Conservation (phyloP, 228 moss, liverwort and hornwort species). For the Sphagnum magellanicum region DNA sequence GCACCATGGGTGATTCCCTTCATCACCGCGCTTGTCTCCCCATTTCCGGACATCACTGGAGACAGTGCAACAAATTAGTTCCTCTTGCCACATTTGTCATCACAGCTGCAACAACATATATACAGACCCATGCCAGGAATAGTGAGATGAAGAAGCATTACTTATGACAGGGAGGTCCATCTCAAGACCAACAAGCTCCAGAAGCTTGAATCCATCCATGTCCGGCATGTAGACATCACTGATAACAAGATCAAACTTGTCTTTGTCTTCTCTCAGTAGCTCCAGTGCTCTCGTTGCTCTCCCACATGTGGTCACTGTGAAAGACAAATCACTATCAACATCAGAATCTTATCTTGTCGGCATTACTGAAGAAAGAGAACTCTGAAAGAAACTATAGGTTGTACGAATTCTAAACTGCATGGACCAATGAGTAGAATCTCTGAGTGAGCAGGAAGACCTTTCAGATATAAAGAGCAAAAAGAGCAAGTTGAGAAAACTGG, state of each 20-base stretch:
- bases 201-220: conserved; percentile 12
- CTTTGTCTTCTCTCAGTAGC: conserved; percentile 3
- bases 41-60: conserved; percentile 7
- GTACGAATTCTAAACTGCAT: too few relatives aligned
- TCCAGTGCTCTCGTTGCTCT: conserved; percentile 4
- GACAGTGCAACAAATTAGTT: neutral
- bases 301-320: conserved; percentile 7
- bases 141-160: neutral
- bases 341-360: too few relatives aligned
- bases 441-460: too few relatives aligned
- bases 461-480: too few relatives aligned
- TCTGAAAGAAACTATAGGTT: too few relatives aligned
- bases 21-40: conserved; percentile 5
- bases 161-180: conserved; percentile 9
- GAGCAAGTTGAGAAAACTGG: too few relatives aligned
- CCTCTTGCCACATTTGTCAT: too few relatives aligned
- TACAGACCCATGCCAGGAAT: neutral
- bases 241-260: conserved; percentile 5
- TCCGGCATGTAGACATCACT: conserved; percentile 9
- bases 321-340: neutral
- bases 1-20: conserved; percentile 30
- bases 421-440: too few relatives aligned
- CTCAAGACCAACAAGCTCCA: conserved; percentile 9
- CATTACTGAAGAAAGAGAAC: too few relatives aligned
- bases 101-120: too few relatives aligned